Conservation (phyloP, 2,329 filamentous ascomycete species). For the Cladobotryum protrusum region DNA sequence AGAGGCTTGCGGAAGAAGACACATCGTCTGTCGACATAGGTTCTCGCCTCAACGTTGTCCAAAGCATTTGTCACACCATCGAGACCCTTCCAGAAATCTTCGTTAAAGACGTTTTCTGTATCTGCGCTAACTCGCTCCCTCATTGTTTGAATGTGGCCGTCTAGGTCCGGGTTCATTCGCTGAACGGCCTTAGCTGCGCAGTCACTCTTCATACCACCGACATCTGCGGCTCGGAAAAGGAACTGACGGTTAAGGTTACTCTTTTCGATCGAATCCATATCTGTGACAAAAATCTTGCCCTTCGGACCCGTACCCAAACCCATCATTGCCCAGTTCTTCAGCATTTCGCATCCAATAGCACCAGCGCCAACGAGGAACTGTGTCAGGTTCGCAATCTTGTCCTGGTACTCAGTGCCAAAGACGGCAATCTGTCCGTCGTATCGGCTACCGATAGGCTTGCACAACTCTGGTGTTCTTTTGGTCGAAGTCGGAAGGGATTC, state of each 20-base stretch:
- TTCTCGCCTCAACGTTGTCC: conserved; percentile 94
- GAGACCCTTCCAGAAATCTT: conserved; percentile 79
- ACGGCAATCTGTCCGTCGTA: conserved; percentile 98
- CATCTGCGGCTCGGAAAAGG: conserved; percentile 87
- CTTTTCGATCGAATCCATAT: conserved; percentile 98
- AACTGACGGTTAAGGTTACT: conserved; percentile 98
- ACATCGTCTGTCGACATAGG: conserved; percentile 91
- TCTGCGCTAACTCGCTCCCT: conserved; percentile 88
- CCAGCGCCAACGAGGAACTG: conserved; percentile 95
- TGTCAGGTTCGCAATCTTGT: conserved; percentile 83
- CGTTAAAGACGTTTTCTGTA: conserved; percentile 91
- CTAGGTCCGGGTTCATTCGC: conserved; percentile 89
- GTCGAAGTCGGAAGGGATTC: conserved; percentile 79
- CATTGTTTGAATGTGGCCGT: conserved; percentile 76
- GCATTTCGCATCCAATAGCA: conserved; percentile 96
- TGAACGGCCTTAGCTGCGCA: conserved; percentile 85
- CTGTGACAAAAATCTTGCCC: conserved; percentile 86
- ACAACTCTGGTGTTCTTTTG: conserved; percentile 75
- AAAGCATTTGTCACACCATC: conserved; percentile 95
- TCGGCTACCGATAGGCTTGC: conserved; percentile 75
- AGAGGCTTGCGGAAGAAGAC: conserved; percentile 98
- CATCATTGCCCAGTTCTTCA: conserved; percentile 99
- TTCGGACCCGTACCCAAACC: conserved; percentile 82
- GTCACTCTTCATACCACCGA: conserved; percentile 94
- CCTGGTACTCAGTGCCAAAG: conserved; percentile 87